Conservation (phyloP, 1,284 basidiomycete genomes). For the Rhizoctonia solani region DNA sequence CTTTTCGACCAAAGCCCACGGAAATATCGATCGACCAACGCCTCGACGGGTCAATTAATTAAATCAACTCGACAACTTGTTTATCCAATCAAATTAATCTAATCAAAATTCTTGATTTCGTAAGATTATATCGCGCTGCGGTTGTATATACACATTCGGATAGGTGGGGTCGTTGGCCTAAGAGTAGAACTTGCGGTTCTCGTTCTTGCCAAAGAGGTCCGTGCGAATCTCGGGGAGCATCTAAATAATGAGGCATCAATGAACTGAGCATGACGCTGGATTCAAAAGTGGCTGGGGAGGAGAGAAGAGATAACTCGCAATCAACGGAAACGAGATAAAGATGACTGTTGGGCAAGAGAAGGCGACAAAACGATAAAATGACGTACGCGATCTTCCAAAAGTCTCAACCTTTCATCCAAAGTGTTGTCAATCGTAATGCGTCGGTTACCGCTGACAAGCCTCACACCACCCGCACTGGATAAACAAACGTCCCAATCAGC, state of each 20-base stretch:
- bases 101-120: slow-evolving; percentile 6
- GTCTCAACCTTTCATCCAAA: slow-evolving; percentile 80
- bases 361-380: neutral
- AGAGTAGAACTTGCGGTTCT: slow-evolving; percentile 84
- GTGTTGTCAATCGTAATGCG: slow-evolving; percentile 92
- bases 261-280: neutral
- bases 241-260: slow-evolving; percentile 47
- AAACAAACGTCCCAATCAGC: neutral
- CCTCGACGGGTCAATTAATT: too few relatives aligned
- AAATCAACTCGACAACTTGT: too few relatives aligned
- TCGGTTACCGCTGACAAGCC: slow-evolving; percentile 68
- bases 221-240: slow-evolving; percentile 91
- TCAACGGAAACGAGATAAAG: too few relatives aligned
- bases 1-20: too few relatives aligned
- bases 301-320: too few relatives aligned
- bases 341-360: too few relatives aligned
- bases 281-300: neutral
- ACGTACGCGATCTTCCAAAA: slow-evolving; percentile 85
- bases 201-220: slow-evolving; percentile 83
- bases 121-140: slow-evolving; percentile 24
- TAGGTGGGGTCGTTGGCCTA: slow-evolving; percentile 9
- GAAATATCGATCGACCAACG: too few relatives aligned
- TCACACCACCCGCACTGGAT: slow-evolving; percentile 79
- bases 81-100: neutral
- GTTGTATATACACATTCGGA: slow-evolving; percentile 19